Evolutionary conservation across 257 asterid species (phyloP).

Genomic region (Linaria vulgaris): DNA sequence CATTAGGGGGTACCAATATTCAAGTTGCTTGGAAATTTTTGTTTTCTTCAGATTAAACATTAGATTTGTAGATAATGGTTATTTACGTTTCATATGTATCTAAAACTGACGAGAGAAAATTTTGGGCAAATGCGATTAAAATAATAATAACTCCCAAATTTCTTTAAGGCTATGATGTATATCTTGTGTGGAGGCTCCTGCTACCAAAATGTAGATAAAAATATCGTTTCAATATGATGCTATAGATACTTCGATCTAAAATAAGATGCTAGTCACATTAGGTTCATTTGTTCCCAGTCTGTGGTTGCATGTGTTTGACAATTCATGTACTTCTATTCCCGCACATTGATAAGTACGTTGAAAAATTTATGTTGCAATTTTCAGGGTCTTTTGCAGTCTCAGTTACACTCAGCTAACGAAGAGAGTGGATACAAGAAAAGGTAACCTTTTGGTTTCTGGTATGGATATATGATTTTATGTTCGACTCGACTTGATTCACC

Average conservation of each 20-base stretch:
- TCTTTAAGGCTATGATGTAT: not conserved
- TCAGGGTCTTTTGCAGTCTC: conserved; percentile 85
- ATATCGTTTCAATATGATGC: not conserved
- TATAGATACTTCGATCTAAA: not conserved
- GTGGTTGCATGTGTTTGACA: not conserved
- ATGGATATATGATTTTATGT: too few relatives aligned
- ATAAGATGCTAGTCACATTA: not conserved
- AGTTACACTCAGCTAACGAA: conserved; percentile 77
- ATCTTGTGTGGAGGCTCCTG: not conserved
- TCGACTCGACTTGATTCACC: too few relatives aligned
- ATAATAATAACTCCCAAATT: not conserved
- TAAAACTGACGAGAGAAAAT: not conserved
- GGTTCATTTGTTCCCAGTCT: not conserved
- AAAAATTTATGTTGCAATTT: conserved; percentile 28
- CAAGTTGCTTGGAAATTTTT: conserved; percentile 2
- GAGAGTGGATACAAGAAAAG: conserved; percentile 83
- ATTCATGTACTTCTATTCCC: not conserved
- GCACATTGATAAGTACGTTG: not conserved
- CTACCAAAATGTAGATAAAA: conserved; percentile 9
- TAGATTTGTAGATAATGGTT: not conserved
- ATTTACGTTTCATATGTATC: not conserved
- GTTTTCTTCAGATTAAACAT: not conserved
- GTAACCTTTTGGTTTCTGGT: conserved; percentile 33
- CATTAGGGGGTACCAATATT: not conserved
- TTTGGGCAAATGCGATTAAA: conserved; percentile 8